These are phyloP conservation scores for Melaleuca quinquenervia DNA, from an alignment of 345 rosid species.

Conservation along the genomic window DNA sequence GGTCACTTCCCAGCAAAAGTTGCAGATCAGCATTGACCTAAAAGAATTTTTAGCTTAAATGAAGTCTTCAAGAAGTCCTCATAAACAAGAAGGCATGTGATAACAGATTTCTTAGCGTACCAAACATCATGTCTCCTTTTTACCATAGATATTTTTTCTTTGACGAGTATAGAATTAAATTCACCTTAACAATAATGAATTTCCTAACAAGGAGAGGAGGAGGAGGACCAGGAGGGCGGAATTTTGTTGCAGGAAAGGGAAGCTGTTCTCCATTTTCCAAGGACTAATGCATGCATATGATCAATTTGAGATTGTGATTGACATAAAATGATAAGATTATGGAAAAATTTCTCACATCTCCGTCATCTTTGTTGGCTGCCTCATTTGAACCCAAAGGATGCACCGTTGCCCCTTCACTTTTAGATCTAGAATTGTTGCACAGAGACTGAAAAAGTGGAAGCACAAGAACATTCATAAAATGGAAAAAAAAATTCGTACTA, in stretches of 20 bases:
- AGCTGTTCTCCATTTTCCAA: neutral
- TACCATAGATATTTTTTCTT: neutral
- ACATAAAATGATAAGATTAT: neutral
- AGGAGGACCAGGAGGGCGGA: neutral
- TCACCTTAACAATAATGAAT: neutral
- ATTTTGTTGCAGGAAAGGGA: neutral
- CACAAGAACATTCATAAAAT: neutral
- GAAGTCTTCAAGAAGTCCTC: neutral
- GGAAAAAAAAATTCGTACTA: neutral
- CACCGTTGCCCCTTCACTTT: neutral
- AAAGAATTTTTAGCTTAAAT: neutral
- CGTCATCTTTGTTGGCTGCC: slow-evolving; percentile 1
- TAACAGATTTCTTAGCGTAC: neutral
- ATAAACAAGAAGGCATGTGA: neutral
- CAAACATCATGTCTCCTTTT: neutral
- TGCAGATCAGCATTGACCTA: slow-evolving; percentile 38
- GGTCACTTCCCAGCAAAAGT: slow-evolving; percentile 26
- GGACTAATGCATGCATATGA: neutral
- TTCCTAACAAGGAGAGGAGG: neutral
- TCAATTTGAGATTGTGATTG: neutral
- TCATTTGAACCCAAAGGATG: slow-evolving; percentile 1
- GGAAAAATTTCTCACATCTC: slow-evolving; percentile 6
- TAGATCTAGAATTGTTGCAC: slow-evolving; percentile 1
- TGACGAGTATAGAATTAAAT: neutral
- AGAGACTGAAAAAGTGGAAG: slow-evolving; percentile 4